Conservation (phyloP, 2,329 filamentous ascomycete species). For the Mariannaea sp. region DNA sequence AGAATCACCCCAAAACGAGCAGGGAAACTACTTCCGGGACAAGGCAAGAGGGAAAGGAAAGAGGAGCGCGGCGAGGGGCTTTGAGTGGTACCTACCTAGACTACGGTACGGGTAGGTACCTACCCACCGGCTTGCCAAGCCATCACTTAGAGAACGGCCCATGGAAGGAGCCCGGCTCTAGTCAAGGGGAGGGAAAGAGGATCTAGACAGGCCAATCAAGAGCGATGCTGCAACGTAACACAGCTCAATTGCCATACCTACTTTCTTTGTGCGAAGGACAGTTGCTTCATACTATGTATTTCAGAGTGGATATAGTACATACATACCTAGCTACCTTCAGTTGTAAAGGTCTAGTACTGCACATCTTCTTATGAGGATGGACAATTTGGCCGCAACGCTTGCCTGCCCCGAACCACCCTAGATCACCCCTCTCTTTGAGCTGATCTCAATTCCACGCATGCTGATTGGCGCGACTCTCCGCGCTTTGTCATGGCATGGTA, state of each 20-base stretch:
- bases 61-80: not conserved
- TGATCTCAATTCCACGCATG: not conserved
- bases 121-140: slow-evolving; percentile 3
- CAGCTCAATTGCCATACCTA: slow-evolving; percentile 11
- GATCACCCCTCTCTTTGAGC: not conserved
- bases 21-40: slow-evolving; percentile 12
- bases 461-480: not conserved
- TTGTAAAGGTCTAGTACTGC: too few relatives aligned
- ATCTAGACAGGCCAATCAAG: slow-evolving; percentile 16
- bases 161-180: slow-evolving; percentile 3
- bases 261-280: too few relatives aligned
- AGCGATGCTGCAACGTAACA: slow-evolving; percentile 14
- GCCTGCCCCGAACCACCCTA: not conserved
- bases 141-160: slow-evolving; percentile 3
- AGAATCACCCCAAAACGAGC: slow-evolving; percentile 11
- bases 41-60: not conserved
- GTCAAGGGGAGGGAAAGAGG: not conserved
- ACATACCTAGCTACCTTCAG: too few relatives aligned
- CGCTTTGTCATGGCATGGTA: not conserved
- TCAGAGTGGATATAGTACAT: too few relatives aligned
- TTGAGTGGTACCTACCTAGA: too few relatives aligned
- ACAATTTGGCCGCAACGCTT: slow-evolving; percentile 22
- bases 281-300: too few relatives aligned
- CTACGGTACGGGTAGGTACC: too few relatives aligned
- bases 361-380: too few relatives aligned